Evolutionary conservation across 352 stramenopile species (phyloP), one percentile per base, ranked within the genome.

Genomic region (Globisporangium barbulae): DNA sequence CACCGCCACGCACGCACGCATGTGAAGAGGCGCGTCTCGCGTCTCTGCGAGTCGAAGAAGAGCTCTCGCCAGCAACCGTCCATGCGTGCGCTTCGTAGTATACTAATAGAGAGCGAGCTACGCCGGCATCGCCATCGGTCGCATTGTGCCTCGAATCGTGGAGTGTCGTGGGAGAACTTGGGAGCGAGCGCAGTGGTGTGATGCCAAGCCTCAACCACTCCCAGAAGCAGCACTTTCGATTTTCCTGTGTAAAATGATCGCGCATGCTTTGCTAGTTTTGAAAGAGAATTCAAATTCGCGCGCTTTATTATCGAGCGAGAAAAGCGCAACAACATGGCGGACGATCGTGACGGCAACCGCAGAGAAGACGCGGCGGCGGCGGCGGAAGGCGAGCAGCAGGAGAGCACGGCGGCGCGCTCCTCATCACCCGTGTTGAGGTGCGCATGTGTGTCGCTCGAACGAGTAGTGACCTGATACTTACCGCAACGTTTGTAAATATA

Each of bases 1-100:
- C 30, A 74, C 49, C 74, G 64, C 82, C 78, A 91, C 0, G 61
- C 71, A 0, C 76, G 68, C 28, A 91, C 19, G 54, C 76, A 88
- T 4, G 59, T 65, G 61, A 88, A 91, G 17, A 78, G 31, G 13
- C 54, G 68, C n/a, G 69, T 48, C 2, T 64, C 39, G 0, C 10
- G 15, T 21, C 71, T 54, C 0, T 5, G 17, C 6, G 53, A 30
- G 7, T 31, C 64, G 9, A 59, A 60, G n/a, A 85, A 73, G 0
- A 88, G 68, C 21, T 65, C 57, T 45, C 58, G 68, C 82, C 82
- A 91, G 47, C 61, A 65, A n/a, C 15, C 5, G 7, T 35, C 45
- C 45, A 52, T 49, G n/a, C 31, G 25, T 28, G 25, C 25, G 25
- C 25, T 28, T 47, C 17, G 15, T 28, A 10, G 21, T 48, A 33